Percentiles rank a stretch among this genome's conserved stretches.
These are phyloP conservation scores for Citrus maxima DNA, from an alignment of 345 rosid genomes.

Conservation along the genomic window DNA sequence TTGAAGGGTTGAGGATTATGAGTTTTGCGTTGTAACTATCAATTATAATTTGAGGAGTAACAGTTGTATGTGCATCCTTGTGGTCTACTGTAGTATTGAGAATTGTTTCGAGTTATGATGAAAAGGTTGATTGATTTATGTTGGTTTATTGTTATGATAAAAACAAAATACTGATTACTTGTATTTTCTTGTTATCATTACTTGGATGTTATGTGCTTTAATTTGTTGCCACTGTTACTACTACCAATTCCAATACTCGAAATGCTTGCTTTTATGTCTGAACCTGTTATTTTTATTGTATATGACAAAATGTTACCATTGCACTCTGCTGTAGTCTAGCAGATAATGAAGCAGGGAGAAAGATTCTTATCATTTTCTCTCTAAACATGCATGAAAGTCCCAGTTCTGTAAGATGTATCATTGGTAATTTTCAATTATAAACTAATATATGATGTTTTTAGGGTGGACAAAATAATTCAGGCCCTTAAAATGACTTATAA, in stretches of 20 bases:
- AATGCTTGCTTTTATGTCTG: background rate
- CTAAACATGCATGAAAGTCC: too few relatives aligned
- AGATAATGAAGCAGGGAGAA: background rate
- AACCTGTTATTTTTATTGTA: background rate
- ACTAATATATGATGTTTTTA: too few relatives aligned
- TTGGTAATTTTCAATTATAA: too few relatives aligned
- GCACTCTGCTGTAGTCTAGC: background rate
- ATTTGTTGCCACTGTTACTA: background rate
- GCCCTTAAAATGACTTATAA: too few relatives aligned
- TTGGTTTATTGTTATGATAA: background rate
- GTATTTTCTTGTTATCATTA: background rate
- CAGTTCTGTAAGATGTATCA: too few relatives aligned
- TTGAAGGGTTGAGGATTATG: background rate
- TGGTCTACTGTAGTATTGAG: background rate
- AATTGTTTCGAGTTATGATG: background rate
- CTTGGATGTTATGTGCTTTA: background rate
- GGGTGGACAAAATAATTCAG: too few relatives aligned
- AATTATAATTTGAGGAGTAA: background rate
- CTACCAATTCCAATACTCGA: background rate
- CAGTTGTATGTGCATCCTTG: background rate
- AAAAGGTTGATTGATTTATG: background rate
- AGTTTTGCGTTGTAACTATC: background rate
- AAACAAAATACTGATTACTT: background rate
- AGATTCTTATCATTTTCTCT: too few relatives aligned
- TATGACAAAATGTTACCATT: background rate